Conservation (phyloP, 2,329 filamentous ascomycete genomes). For the Alternaria triticina region DNA sequence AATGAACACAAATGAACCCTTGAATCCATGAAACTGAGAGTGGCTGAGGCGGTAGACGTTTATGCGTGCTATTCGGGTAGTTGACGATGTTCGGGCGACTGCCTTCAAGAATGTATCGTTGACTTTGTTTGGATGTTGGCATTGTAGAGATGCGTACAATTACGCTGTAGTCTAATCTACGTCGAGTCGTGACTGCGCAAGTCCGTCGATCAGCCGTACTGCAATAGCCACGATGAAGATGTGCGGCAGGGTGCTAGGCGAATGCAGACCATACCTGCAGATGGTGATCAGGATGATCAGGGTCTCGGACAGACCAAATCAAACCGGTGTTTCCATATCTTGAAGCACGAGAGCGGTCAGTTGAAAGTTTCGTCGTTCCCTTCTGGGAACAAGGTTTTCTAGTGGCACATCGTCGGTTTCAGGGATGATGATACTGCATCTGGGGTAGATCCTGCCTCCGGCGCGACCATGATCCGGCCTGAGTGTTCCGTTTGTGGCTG, state of each 20-base stretch:
- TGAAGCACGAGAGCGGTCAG: constrained; percentile 26
- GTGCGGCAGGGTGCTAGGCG: neutral
- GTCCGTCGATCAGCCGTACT: neutral
- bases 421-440: constrained; percentile 22
- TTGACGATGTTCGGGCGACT: neutral
- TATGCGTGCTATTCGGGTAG: constrained; percentile 4
- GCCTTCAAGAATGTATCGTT: neutral
- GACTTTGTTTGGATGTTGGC: neutral
- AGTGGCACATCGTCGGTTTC: constrained; percentile 43
- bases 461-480: constrained; percentile 27
- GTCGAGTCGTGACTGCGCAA: neutral
- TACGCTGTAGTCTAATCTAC: neutral
- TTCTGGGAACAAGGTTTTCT: constrained; percentile 28
- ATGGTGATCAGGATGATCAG: constrained; percentile 1
- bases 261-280: constrained; percentile 2
- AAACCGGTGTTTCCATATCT: constrained; percentile 11
- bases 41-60: constrained; percentile 19
- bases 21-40: constrained; percentile 29
- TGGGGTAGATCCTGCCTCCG: constrained; percentile 28
- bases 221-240: neutral
- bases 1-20: constrained; percentile 21
- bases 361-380: constrained; percentile 28
- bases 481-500: constrained; percentile 14
- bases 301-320: constrained; percentile 10
- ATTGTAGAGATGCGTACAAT: neutral